These are phyloP conservation scores for Phytophthora sp. DNA, from an alignment of 352 stramenopile genomes.

Conservation along the genomic window DNA sequence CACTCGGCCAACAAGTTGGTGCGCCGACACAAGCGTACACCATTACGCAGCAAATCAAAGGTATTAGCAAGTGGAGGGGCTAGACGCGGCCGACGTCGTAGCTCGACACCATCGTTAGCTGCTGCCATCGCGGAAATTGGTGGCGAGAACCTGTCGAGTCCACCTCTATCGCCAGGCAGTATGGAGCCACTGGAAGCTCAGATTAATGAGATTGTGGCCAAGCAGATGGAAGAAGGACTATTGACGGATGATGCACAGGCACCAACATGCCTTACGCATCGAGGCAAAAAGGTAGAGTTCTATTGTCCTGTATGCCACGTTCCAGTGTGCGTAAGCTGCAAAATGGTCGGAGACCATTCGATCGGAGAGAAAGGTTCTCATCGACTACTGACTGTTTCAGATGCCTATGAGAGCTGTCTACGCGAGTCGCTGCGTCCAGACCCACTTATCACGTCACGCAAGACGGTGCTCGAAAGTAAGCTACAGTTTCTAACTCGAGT, in stretches of 20 bases:
- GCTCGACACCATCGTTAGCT: constrained; percentile 37
- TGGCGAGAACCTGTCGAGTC: constrained; percentile 6
- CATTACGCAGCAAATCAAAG: constrained; percentile 38
- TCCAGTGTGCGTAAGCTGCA: constrained; percentile 80
- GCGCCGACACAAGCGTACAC: constrained; percentile 63
- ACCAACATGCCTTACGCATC: constrained; percentile 48
- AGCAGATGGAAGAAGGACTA: constrained; percentile 53
- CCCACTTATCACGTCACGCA: constrained; percentile 69
- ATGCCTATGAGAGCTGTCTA: constrained; percentile 74
- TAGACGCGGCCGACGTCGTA: constrained; percentile 45
- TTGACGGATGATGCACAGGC: constrained; percentile 37
- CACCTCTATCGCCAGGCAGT: constrained; percentile 2
- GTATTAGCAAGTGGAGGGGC: constrained; percentile 20
- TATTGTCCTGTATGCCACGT: constrained; percentile 69
- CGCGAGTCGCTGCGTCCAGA: constrained; percentile 69
- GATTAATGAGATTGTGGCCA: constrained; percentile 43
- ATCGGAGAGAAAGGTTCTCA: constrained; percentile 80
- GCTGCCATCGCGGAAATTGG: constrained; percentile 24
- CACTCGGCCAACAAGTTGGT: constrained; percentile 87
- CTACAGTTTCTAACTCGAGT: constrained; percentile 44
- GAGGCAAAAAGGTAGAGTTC: constrained; percentile 74
- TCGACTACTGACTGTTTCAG: constrained; percentile 60
- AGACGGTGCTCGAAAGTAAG: constrained; percentile 66
- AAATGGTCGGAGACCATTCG: constrained; percentile 84
- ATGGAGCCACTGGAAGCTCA: constrained; percentile 30